These are phyloP conservation scores for Pseudogymnoascus sp. DNA, from an alignment of 2,329 filamentous ascomycete species.

Conservation along the genomic window DNA sequence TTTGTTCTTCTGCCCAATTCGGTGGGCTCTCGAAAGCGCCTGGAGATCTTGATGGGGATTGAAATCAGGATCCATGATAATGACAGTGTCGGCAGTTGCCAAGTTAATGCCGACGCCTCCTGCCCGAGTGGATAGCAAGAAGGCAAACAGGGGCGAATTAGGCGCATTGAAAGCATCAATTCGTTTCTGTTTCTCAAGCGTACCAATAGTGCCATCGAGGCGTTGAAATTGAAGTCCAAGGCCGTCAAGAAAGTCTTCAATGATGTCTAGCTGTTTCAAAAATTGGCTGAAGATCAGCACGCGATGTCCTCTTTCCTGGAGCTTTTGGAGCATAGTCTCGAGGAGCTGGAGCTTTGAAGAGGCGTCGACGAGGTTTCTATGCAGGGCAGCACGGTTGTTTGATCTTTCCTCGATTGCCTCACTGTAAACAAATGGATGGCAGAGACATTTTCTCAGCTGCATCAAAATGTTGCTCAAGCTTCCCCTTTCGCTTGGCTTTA, in stretches of 20 bases:
- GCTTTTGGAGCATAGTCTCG: constrained; percentile 76
- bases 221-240: constrained; percentile 67
- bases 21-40: constrained; percentile 85
- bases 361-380: constrained; percentile 81
- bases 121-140: constrained; percentile 85
- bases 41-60: constrained; percentile 98
- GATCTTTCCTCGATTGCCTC: constrained; percentile 78
- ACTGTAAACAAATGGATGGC: constrained; percentile 94
- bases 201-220: constrained; percentile 75
- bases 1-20: constrained; percentile 93
- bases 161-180: constrained; percentile 92
- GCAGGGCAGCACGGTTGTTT: constrained; percentile 50
- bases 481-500: constrained; percentile 64
- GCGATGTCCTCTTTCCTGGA: constrained; percentile 76
- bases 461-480: constrained; percentile 91
- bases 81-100: constrained; percentile 93
- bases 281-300: constrained; percentile 97
- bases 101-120: constrained; percentile 97
- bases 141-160: constrained; percentile 75
- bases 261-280: constrained; percentile 73
- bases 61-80: constrained; percentile 92
- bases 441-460: constrained; percentile 88
- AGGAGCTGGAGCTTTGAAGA: constrained; percentile 82
- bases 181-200: constrained; percentile 82
- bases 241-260: constrained; percentile 83